Evolutionary conservation across 352 stramenopile genomes (phyloP), one percentile per base, ranked within the genome.

Genomic region (Phytopythium kandeliae): DNA sequence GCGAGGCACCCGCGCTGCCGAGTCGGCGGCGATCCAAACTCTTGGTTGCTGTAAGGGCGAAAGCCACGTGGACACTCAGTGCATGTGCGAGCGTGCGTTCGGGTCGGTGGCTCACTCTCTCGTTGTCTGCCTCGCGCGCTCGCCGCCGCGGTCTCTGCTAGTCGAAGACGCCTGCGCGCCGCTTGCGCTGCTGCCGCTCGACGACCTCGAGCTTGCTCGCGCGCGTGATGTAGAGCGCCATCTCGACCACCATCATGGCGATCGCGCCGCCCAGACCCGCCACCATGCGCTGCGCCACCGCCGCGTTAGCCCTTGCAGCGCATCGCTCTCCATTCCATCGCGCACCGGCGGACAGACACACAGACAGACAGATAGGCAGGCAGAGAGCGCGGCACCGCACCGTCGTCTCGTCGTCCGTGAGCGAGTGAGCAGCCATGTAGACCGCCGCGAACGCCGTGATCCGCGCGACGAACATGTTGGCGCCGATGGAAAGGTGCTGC

Each of bases 171-270:
- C 53, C 57, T 1, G 37, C 43, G 16, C 63, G 60, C 16, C 59
- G 61, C 33, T 73, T 75, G 56, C 51, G 63, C 43, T 75, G 66
- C 28, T 78, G 36, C 8, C 65, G 54, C 57, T 89, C 76, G 26
- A 91, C 64, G 19, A 53, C 63, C 34, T 91, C 77, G 25, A 78
- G 71, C 62, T 90, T 90, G 45, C 78, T 63, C 1, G 79, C 73
- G 8, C 84, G 74, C 16, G 81, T 51, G 60, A 95, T 95, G 60
- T 85, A 95, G 40, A 95, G 63, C 37, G 92, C 65, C 84, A 95
- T 95, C 57, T 95, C 84, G 41, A 95, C 74, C 30, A 95, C 57
- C 81, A 92, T 92, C 84, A 95, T 95, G 47, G 50, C 70, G 60
- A 95, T 86, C 12, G 84, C 79, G 24, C 74, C 81, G 34, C 62